These are phyloP conservation scores for Salix purpurea DNA, from an alignment of 345 rosid species.

Conservation along the genomic window DNA sequence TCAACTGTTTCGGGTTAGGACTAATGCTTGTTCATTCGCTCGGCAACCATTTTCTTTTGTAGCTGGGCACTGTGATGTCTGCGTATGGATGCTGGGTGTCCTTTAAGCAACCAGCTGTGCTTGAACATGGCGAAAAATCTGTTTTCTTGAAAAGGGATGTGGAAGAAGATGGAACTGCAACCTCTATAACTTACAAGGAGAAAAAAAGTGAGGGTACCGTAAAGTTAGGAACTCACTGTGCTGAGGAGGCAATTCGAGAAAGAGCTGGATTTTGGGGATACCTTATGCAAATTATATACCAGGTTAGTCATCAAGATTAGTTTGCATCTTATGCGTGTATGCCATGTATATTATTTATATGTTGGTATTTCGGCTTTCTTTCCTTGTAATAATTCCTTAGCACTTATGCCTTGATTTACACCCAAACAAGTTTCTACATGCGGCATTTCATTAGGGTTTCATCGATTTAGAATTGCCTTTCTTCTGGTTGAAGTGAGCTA, in stretches of 20 bases:
- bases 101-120: slow-evolving; percentile 7
- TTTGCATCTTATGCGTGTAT: neutral
- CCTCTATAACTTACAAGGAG: slow-evolving; percentile 7
- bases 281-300: slow-evolving; percentile 64
- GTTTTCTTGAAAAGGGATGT: slow-evolving; percentile 19
- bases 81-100: slow-evolving; percentile 69
- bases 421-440: neutral
- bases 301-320: slow-evolving; percentile 35
- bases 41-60: slow-evolving; percentile 2
- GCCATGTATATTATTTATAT: neutral
- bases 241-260: slow-evolving; percentile 33
- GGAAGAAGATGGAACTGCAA: slow-evolving; percentile 21
- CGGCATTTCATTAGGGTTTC: neutral
- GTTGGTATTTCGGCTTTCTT: neutral
- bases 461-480: neutral
- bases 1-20: neutral
- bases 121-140: slow-evolving; percentile 22
- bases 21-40: neutral
- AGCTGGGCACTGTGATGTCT: slow-evolving; percentile 69
- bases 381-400: neutral
- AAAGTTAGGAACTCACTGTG: slow-evolving; percentile 40
- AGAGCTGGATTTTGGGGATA: slow-evolving; percentile 73
- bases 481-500: slow-evolving; percentile 6
- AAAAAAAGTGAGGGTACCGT: slow-evolving; percentile 23
- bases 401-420: neutral